Conservation (phyloP, 192 early-diverging fungal genomes). For the Umbelopsis isabellina region DNA sequence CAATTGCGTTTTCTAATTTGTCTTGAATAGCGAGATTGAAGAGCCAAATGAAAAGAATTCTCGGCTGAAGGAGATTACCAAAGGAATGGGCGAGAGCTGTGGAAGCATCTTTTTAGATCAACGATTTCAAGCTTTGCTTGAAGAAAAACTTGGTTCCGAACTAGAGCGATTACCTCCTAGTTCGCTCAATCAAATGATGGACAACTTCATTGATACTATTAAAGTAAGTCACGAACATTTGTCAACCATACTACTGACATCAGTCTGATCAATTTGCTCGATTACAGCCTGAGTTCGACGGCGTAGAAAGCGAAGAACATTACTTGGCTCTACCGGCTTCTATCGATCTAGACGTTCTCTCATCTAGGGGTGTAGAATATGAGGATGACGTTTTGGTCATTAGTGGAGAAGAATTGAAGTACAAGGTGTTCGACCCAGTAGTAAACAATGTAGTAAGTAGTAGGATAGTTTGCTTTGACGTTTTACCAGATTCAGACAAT, state of each 20-base stretch:
- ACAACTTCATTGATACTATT: constrained; percentile 48
- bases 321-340: constrained; percentile 47
- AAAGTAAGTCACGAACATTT: constrained; percentile 41
- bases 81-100: constrained; percentile 50
- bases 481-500: neutral
- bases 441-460: constrained; percentile 45
- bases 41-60: constrained; percentile 25
- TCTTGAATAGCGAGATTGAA: constrained; percentile 31
- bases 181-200: constrained; percentile 34
- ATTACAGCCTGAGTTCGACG: constrained; percentile 51
- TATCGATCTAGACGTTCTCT: constrained; percentile 36
- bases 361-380: constrained; percentile 36
- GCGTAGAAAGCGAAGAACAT: constrained; percentile 43
- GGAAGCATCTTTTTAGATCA: constrained; percentile 52
- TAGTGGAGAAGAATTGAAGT: constrained; percentile 40
- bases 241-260: neutral
- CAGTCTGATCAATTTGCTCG: constrained; percentile 29
- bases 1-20: neutral
- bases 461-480: neutral
- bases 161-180: constrained; percentile 34
- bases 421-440: constrained; percentile 54
- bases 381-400: constrained; percentile 48
- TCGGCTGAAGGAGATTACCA: constrained; percentile 48
- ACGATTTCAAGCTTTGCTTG: constrained; percentile 39
- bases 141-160: constrained; percentile 44